Evolutionary conservation across 2,329 filamentous ascomycete species (phyloP).

Genomic region (Verticillium dahliae): DNA sequence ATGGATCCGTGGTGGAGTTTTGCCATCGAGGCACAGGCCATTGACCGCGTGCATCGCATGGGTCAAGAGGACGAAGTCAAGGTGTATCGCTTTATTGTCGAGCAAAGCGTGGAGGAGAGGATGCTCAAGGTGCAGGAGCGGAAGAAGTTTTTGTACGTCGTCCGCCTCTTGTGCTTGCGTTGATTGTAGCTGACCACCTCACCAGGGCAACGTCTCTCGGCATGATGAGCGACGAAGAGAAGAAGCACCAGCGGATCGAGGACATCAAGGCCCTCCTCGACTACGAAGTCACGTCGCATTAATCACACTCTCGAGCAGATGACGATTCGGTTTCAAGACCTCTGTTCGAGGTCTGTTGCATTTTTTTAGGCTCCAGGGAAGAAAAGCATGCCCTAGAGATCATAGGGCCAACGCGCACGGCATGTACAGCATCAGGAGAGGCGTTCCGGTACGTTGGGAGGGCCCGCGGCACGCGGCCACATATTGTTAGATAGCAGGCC

Average conservation of each 20-base stretch:
- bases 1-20: conserved; percentile 99
- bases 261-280: conserved; percentile 89
- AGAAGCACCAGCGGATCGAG: conserved; percentile 81
- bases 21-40: conserved; percentile 92
- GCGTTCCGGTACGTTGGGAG: neutral
- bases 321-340: neutral
- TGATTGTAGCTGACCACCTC: neutral
- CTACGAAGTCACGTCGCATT: conserved; percentile 18
- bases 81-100: conserved; percentile 83
- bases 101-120: conserved; percentile 86
- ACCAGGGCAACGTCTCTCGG: conserved; percentile 82
- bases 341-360: neutral
- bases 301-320: neutral
- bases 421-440: neutral
- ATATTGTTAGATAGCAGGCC: neutral
- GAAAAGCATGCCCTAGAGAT: neutral
- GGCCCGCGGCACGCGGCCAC: neutral
- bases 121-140: conserved; percentile 91
- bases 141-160: conserved; percentile 87
- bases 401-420: neutral
- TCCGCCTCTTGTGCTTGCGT: neutral
- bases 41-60: conserved; percentile 96
- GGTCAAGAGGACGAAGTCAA: conserved; percentile 82
- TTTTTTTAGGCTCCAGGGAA: neutral
- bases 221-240: conserved; percentile 93